phyloP scores from a whole-genome alignment of 1,139 yeast species.

The Pneumocystis sp. region DNA sequence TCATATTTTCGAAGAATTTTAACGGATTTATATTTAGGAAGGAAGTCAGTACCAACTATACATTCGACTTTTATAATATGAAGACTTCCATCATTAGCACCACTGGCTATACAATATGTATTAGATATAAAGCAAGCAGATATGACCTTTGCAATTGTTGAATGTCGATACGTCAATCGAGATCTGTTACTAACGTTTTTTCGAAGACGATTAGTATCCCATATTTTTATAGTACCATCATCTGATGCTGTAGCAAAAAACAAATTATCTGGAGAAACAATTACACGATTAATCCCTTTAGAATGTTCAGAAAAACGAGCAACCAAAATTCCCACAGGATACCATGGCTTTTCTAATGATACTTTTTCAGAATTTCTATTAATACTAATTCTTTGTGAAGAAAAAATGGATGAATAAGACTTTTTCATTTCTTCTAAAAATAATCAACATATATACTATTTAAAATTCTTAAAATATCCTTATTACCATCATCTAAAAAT shows the following conservation, averaged over 20 bases:
- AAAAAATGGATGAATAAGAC: constrained; percentile 36
- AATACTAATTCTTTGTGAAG: constrained; percentile 8
- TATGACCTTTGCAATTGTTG: constrained; percentile 20
- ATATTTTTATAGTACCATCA: constrained; percentile 60
- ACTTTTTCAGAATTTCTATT: constrained; percentile 5
- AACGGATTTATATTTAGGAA: constrained; percentile 26
- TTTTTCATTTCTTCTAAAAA: constrained; percentile 47
- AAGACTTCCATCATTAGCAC: constrained; percentile 51
- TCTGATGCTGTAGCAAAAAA: constrained; percentile 77
- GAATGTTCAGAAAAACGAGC: constrained; percentile 46
- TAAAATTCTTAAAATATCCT: constrained; percentile 45
- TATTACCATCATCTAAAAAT: constrained; percentile 37
- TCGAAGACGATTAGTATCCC: constrained; percentile 62
- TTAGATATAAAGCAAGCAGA: constrained; percentile 37
- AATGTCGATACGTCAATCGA: constrained; percentile 23
- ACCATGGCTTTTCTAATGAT: constrained; percentile 17
- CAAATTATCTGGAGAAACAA: constrained; percentile 42
- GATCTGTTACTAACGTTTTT: constrained; percentile 51
- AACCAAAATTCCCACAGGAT: constrained; percentile 38
- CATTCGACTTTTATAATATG: constrained; percentile 45
- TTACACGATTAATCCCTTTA: constrained; percentile 39
- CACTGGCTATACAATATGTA: constrained; percentile 51
- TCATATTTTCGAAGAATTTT: constrained; percentile 33
- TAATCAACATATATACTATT: constrained; percentile 36
- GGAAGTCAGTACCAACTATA: constrained; percentile 22